These are phyloP conservation scores for Plectosphaerella sp. DNA, from an alignment of 2,329 filamentous ascomycete genomes.

Conservation along the genomic window DNA sequence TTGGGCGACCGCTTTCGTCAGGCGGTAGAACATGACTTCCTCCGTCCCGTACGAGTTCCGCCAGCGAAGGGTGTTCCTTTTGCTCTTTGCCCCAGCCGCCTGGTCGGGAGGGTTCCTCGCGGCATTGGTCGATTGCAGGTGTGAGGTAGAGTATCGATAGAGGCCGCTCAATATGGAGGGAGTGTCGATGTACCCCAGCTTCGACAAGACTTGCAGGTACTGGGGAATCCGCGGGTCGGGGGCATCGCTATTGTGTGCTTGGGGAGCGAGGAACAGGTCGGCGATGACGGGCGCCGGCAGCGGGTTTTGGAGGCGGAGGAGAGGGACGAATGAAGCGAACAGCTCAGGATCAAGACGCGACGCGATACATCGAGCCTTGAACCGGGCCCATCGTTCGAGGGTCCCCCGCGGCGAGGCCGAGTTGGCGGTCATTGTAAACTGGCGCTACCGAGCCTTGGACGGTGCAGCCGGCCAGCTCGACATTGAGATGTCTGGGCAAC, in stretches of 20 bases:
- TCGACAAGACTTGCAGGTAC: conserved; percentile 54
- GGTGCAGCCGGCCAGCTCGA: neutral
- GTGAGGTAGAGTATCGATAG: conserved; percentile 53
- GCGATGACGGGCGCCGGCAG: conserved; percentile 47
- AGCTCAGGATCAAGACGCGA: conserved; percentile 46
- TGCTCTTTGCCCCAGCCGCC: conserved; percentile 14
- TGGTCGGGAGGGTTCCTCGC: conserved; percentile 1
- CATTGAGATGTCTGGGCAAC: neutral
- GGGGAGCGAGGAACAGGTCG: conserved; percentile 55
- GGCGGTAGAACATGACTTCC: conserved; percentile 89
- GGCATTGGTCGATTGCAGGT: conserved; percentile 24
- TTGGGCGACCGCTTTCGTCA: conserved; percentile 77
- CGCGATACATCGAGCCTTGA: conserved; percentile 45
- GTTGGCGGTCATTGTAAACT: conserved; percentile 8
- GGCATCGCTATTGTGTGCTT: conserved; percentile 38
- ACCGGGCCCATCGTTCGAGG: conserved; percentile 41
- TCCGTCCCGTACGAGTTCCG: conserved; percentile 60
- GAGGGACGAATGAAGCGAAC: conserved; percentile 47
- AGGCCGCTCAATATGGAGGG: conserved; percentile 51
- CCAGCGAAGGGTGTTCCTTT: conserved; percentile 35
- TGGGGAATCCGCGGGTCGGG: conserved; percentile 55
- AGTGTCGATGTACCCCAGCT: conserved; percentile 46
- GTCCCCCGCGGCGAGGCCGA: conserved; percentile 15
- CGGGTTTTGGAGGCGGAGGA: conserved; percentile 47
- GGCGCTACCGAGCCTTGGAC: neutral